Evolutionary conservation across 192 early-diverging fungal genomes (phyloP), one percentile per base, ranked within the genome.

Genomic region (Backusella australiensis): DNA sequence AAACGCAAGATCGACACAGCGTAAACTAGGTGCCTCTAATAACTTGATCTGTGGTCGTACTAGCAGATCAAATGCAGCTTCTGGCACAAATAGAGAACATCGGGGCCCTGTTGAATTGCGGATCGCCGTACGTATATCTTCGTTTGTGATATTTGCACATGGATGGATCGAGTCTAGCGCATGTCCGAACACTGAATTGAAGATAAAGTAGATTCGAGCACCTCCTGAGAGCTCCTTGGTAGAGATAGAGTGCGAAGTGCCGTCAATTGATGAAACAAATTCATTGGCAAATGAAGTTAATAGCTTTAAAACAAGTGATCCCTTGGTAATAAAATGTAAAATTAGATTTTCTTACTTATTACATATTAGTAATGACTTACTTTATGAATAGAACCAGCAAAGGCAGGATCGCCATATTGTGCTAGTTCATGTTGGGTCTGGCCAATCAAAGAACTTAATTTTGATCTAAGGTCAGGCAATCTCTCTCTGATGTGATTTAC

Each of bases 51-150:
- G 92, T 41, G 93, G 93, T 72, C 90, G 91, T 70, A 94, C 91
- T 53, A 94, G 72, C 21, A 94, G 80, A 73, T 94, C 91, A 85
- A 94, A 94, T 12, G 93, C 93, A 74, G 92, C 85, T 75, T 94
- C 93, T 3, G 93, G 93, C 19, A 94, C 91, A 86, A 94, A 94
- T 17, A 94, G 87, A 29, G 91, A 91, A 7, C 91, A 87, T 12
- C 92, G 82, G 5, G 93, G 91, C 0, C 93, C 93, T 3, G 89
- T 92, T 3, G 93, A 93, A 80, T 94, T 94, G 71, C 93, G 90
- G 67, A 94, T 94, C 23, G 92, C 93, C 7, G 87, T 91, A 72
- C 93, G 91, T 74, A 94, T 94, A 66, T 94, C 92, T 73, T 86
- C 85, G 70, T 87, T 85, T 19, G 86, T 86, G 67, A 94, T 77